Evolutionary conservation across 1,284 basidiomycete genomes (phyloP).

Genomic region (Melampsora americana): DNA sequence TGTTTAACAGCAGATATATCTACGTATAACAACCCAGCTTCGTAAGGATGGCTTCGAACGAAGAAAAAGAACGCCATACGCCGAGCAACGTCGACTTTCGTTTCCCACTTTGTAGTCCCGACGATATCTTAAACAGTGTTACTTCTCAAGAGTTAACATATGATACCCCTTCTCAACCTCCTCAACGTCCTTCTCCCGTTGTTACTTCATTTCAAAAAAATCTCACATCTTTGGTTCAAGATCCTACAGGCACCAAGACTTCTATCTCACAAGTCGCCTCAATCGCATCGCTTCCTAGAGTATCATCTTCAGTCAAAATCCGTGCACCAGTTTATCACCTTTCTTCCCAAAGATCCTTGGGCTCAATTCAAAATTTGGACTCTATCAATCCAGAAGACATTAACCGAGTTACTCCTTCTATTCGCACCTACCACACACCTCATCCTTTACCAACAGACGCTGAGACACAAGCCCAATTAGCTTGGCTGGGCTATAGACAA

Average conservation of each 20-base stretch:
- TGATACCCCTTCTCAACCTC: no score
- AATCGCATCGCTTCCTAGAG: neutral
- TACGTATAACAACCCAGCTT: no score
- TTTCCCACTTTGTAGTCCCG: no score
- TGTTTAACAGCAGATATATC: no score
- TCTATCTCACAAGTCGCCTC: neutral
- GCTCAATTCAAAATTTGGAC: neutral
- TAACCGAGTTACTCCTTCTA: neutral
- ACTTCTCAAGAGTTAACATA: no score
- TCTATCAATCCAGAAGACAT: neutral
- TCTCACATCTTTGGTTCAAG: no score
- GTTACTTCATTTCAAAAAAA: no score
- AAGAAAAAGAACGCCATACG: no score
- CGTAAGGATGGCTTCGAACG: no score
- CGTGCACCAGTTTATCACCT: neutral
- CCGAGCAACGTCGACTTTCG: no score
- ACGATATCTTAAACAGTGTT: no score
- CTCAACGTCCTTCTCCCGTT: no score
- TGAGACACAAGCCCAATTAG: slow-evolving; percentile 37
- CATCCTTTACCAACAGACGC: slow-evolving; percentile 8
- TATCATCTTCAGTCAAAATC: slow-evolving; percentile 2
- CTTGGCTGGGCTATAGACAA: slow-evolving; percentile 41
- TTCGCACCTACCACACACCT: neutral
- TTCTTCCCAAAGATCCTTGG: neutral
- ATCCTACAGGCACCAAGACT: neutral